Conservation (phyloP, 305 asterid species). For the Rubia tinctorum region DNA sequence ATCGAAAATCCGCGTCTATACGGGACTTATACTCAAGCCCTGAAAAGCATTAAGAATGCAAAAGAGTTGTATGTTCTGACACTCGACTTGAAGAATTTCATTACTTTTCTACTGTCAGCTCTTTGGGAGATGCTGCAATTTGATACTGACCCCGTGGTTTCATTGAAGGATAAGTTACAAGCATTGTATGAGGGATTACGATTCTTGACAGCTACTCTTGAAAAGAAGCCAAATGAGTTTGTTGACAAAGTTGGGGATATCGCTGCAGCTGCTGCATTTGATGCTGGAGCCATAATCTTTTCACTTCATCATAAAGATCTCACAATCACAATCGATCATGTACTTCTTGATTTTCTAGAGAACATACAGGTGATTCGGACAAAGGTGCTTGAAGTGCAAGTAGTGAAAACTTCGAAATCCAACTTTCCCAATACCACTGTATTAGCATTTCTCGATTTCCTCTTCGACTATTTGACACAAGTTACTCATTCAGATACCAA, state of each 20-base stretch:
- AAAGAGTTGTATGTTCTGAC: no score
- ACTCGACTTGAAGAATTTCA: neutral
- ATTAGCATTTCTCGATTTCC: neutral
- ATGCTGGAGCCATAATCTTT: constrained; percentile 5
- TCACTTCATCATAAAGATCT: neutral
- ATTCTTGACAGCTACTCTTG: neutral
- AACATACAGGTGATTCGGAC: neutral
- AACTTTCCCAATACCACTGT: neutral
- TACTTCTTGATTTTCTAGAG: neutral
- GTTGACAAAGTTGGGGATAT: neutral
- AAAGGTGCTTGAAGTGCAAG: neutral
- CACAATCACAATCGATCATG: neutral
- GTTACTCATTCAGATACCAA: neutral
- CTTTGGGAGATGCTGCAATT: neutral
- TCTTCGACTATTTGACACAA: neutral
- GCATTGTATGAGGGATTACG: neutral
- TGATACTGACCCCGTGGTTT: neutral
- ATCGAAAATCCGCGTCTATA: neutral
- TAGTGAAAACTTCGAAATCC: neutral
- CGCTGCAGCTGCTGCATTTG: neutral
- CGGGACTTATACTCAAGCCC: neutral
- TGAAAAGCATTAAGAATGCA: neutral
- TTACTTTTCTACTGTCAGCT: neutral
- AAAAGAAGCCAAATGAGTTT: neutral
- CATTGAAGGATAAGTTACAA: neutral